These are phyloP conservation scores for Rhodofomes roseus DNA, from an alignment of 1,284 basidiomycete species.

Conservation along the genomic window DNA sequence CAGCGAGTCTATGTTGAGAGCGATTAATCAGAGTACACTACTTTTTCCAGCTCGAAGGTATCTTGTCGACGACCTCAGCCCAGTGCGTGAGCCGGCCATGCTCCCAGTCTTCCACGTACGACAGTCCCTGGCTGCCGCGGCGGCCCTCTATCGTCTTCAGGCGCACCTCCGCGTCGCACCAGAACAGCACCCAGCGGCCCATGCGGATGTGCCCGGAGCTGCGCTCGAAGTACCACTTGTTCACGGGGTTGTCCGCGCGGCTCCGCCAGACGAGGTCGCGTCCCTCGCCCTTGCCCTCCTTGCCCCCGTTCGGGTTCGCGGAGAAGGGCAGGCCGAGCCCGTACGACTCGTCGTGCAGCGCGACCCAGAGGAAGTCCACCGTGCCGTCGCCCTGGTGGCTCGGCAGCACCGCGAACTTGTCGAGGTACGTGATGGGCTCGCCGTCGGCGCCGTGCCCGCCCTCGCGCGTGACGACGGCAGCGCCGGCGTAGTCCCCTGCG, in stretches of 20 bases:
- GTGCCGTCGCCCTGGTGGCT: conserved; percentile 96
- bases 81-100: conserved; percentile 72
- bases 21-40: not conserved
- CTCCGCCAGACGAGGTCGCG: conserved; percentile 95
- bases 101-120: conserved; percentile 83
- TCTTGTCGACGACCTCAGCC: conserved; percentile 70
- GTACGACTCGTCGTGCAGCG: conserved; percentile 96
- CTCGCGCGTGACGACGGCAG: conserved; percentile 93
- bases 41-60: conserved; percentile 79
- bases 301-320: conserved; percentile 92
- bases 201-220: conserved; percentile 87
- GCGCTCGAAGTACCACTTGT: conserved; percentile 99
- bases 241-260: conserved; percentile 90
- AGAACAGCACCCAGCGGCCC: conserved; percentile 90
- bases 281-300: conserved; percentile 86
- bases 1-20: not conserved
- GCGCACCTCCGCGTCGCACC: conserved; percentile 95
- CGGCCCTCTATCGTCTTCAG: conserved; percentile 65
- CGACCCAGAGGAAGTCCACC: conserved; percentile 99
- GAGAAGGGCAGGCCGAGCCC: conserved; percentile 93
- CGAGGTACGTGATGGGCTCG: conserved; percentile 83
- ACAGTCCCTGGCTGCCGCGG: conserved; percentile 55
- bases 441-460: conserved; percentile 30
- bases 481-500: conserved; percentile 94
- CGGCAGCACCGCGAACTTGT: conserved; percentile 98